A percentile compares a stretch with the other conserved stretches of the same genome.
phyloP scores from a whole-genome alignment of 2,329 filamentous ascomycete genomes.

The Colletotrichum liriopes region DNA sequence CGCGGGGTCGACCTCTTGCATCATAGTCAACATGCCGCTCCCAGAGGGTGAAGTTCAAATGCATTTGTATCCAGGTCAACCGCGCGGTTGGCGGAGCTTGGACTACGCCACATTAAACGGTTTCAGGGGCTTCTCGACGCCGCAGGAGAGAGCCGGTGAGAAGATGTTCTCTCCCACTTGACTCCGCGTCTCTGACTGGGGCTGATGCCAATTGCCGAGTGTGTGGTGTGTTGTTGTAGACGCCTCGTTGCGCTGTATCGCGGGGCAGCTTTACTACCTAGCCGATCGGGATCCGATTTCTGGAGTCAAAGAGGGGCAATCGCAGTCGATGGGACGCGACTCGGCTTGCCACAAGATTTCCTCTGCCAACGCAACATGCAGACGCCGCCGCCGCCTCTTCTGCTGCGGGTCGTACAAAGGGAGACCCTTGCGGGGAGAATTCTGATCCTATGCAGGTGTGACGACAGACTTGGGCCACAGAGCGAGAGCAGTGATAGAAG shows the following conservation, averaged over 20 bases:
- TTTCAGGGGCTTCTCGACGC: slow-evolving; percentile 9
- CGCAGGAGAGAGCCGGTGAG: not conserved
- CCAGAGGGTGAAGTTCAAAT: not conserved
- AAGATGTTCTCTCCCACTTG: not conserved
- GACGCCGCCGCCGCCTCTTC: slow-evolving; percentile 36
- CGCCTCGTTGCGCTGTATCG: slow-evolving; percentile 24
- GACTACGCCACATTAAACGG: slow-evolving; percentile 21
- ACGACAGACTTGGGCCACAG: slow-evolving; percentile 31
- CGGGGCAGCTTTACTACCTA: slow-evolving; percentile 37
- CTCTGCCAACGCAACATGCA: slow-evolving; percentile 45
- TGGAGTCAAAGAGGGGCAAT: slow-evolving; percentile 33
- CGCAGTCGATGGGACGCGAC: slow-evolving; percentile 26
- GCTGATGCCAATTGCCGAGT: not conserved
- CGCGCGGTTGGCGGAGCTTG: slow-evolving; percentile 8
- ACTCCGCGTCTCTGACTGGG: not conserved
- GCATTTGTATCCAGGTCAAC: slow-evolving; percentile 26
- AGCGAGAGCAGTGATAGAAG: not conserved
- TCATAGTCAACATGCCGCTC: slow-evolving; percentile 26
- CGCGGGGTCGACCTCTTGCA: slow-evolving; percentile 40
- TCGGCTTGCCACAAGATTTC: slow-evolving; percentile 35
- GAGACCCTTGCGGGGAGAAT: slow-evolving; percentile 42
- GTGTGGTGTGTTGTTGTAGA: not conserved
- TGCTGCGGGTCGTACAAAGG: slow-evolving; percentile 38
- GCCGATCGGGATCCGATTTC: slow-evolving; percentile 33
- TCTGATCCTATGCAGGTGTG: slow-evolving; percentile 36